Conservation (phyloP, 805 yeast genomes). For the Ogataea paraovalis region DNA sequence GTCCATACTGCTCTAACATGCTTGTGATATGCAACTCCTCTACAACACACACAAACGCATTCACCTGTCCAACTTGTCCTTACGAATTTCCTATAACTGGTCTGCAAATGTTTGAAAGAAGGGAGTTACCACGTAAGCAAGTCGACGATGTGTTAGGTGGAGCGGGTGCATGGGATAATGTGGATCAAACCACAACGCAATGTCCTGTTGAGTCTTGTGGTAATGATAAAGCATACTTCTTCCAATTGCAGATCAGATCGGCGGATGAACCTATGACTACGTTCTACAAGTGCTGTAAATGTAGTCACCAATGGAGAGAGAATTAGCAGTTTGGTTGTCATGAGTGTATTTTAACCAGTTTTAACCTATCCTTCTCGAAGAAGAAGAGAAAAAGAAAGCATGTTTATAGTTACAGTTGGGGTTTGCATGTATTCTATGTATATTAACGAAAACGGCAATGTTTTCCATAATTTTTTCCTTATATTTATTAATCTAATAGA, state of each 20-base stretch:
- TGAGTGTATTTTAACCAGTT: too few relatives aligned
- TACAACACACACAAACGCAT: slow-evolving; percentile 49
- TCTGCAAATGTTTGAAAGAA: slow-evolving; percentile 80
- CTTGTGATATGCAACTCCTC: slow-evolving; percentile 64
- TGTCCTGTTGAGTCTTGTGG: slow-evolving; percentile 89
- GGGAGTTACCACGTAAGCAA: slow-evolving; percentile 76
- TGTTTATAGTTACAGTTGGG: too few relatives aligned
- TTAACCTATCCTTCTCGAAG: too few relatives aligned
- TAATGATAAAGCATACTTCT: slow-evolving; percentile 88
- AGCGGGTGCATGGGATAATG: slow-evolving; percentile 98
- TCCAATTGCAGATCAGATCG: slow-evolving; percentile 92
- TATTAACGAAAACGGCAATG: too few relatives aligned
- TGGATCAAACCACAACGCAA: slow-evolving; percentile 90
- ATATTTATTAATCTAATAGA: too few relatives aligned
- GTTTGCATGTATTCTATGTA: too few relatives aligned
- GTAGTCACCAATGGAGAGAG: slow-evolving; percentile 96
- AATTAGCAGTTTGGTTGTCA: slow-evolving; percentile 40
- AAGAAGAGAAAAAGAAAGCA: too few relatives aligned
- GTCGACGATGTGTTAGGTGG: slow-evolving; percentile 97
- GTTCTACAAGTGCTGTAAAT: slow-evolving; percentile 89
- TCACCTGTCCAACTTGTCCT: slow-evolving; percentile 92
- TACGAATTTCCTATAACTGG: slow-evolving; percentile 88
- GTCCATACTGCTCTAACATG: slow-evolving; percentile 94
- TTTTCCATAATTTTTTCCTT: too few relatives aligned
- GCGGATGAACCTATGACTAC: slow-evolving; percentile 99